Evolutionary conservation across 2,329 filamentous ascomycete species (phyloP), one percentile per base, ranked within the genome.

Genomic region (Penicillium rolfsii): DNA sequence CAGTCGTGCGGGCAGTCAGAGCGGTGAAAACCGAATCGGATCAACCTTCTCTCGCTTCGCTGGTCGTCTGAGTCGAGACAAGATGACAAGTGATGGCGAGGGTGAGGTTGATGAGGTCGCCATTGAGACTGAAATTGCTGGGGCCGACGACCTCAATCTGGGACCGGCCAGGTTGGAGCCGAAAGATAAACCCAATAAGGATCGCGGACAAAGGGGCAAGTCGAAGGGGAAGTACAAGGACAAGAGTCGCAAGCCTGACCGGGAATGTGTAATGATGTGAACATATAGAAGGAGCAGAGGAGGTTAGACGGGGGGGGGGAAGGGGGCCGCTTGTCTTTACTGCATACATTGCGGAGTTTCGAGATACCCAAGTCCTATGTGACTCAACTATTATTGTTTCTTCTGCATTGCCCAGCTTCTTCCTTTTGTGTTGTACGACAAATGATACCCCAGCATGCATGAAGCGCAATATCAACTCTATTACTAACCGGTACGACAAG

Each of bases 191-290:
- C 67, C 62, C 8, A 62, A 62, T 14, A 72, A 66, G 26, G 67
- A 71, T 33, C 58, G 55, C 1, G 66, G 60, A 28, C 41, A 53
- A 19, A 73, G 69, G 52, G 71, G 69, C 6, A 76, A 74, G 57
- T 59, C 58, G 24, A 78, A 73, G 65, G 50, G 22, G 28, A 53
- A 74, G 55, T 70, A 71, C 26, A 70, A 71, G 52, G 75, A 79
- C 57, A 79, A 73, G 67, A 71, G 65, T 52, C 69, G 64, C 46
- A 74, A 72, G 41, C 72, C 76, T 8, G 79, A 81, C 45, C 72
- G 79, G 52, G 79, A 81, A 63, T 81, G 79, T 67, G 19, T 40
- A 19, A 35, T 65, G 60, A 66, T 66, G 58, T 66, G 59, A 61
- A 49, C 28, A 30, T 19, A 35, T 16, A 14, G 9, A 16, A 55